Base-by-base conservation (phyloP, 2,329 filamentous ascomycete genomes). In the Diaporthe capsici region DNA sequence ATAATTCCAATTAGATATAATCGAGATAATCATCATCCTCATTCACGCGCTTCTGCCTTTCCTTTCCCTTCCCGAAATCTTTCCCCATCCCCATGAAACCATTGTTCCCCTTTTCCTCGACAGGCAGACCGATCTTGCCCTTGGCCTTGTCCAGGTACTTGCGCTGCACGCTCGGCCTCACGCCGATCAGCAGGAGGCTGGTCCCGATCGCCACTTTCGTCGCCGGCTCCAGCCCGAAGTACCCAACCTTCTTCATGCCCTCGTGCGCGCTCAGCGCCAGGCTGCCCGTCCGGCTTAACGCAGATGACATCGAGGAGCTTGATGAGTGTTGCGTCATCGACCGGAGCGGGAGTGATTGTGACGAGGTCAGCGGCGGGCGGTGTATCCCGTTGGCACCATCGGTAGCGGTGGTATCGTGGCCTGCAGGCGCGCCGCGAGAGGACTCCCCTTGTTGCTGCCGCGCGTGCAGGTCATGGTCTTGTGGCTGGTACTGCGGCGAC, bases 211-310 rank as follows among this genome's bases (percentile, higher is more conserved):
- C 71, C 10, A 72, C 20, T 34, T 72, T 72, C 0, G 71, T 58
- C 44, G 71, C 71, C 37, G 71, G 71, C 34, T 65, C 71, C 28
- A 72, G 22, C 31, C 71, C 71, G 1, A 72, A 39, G 22, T 72
- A 72, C 31, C 71, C 71, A 15, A 72, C 71, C 44, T 72, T 72
- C 57, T 72, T 72, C 71, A 72, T 63, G 28, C 71, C 57, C 39
- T 72, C 60, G 44, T 72, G 71, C 17, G 57, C 71, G 42, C 71
- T 72, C 44, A 63, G 34, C 9, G 71, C 71, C 25, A 47, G 22
- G 22, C 57, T 72, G 7, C 71, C 55, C 28, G 55, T 42, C 9
- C 42, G 25, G 28, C 61, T 67, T 15, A n/a, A n/a, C 20, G 28
- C 25, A 10, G 61, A 67, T 3, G 61, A 49, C 9, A 37, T 10